These are phyloP conservation scores for Penicillium sp. DNA, from an alignment of 2,329 filamentous ascomycete genomes.

Conservation along the genomic window DNA sequence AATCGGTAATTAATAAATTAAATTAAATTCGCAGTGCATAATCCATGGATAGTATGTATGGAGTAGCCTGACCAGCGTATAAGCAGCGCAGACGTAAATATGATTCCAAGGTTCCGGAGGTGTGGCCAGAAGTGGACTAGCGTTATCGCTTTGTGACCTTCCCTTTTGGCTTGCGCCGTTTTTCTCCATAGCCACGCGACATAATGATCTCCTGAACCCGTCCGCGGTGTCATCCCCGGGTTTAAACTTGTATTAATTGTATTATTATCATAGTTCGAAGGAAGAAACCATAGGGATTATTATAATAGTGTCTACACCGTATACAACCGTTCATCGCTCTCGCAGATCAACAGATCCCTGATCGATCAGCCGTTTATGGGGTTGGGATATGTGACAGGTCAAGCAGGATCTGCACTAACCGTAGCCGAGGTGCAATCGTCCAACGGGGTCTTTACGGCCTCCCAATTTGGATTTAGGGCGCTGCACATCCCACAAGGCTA, in stretches of 20 bases:
- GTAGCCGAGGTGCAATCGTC: conserved; percentile 22
- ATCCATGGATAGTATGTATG: not conserved
- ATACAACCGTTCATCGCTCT: not conserved
- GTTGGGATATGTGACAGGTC: conserved; percentile 31
- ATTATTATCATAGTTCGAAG: not conserved
- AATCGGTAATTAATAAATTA: not conserved
- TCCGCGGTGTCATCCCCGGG: conserved; percentile 1
- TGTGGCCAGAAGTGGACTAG: conserved; percentile 4
- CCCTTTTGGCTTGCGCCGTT: conserved; percentile 22
- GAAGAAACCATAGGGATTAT: too few relatives aligned
- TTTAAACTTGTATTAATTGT: not conserved
- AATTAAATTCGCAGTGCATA: not conserved
- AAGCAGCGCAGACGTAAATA: not conserved
- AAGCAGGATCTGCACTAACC: conserved; percentile 29
- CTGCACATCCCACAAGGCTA: conserved; percentile 4
- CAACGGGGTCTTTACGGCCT: conserved; percentile 26
- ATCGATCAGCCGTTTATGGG: conserved; percentile 40
- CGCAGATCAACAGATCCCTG: conserved; percentile 6
- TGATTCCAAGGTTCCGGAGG: conserved; percentile 4
- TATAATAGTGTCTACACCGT: not conserved
- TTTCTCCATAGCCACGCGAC: conserved; percentile 16
- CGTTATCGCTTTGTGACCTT: conserved; percentile 17
- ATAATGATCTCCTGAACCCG: conserved; percentile 13
- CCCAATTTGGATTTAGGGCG: conserved; percentile 17
- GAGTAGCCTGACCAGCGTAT: not conserved